Base-by-base conservation (phyloP, 495 filamentous ascomycete species). In the Margaritispora aquatica region DNA sequence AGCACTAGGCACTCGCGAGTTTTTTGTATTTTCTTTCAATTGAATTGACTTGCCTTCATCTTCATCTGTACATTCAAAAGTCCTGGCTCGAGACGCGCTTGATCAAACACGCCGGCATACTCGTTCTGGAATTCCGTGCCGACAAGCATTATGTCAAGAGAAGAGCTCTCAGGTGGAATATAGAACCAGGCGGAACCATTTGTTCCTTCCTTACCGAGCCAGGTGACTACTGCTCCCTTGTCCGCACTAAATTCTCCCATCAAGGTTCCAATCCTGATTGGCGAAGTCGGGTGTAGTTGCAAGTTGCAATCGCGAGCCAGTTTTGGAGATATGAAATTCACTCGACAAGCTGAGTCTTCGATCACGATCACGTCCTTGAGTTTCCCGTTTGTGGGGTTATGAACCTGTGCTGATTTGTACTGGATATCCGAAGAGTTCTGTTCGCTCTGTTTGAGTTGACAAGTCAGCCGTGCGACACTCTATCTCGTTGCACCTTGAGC, bases 31-130 rank as follows among this genome's bases (percentile, higher is more conserved):
- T 7, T n/a, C n/a, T n/a, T n/a, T n/a, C n/a, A n/a, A n/a, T n/a
- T n/a, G n/a, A n/a, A n/a, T n/a, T n/a, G n/a, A n/a, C 29, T 31
- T 55, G 34, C 53, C 36, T 38, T 55, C 53, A 55, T 23, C 46
- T 41, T 2, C 7, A 22, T 27, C 34, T 23, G 19, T 17, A 55
- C 29, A 9, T 21, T 44, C 24, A 55, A 55, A 4, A 55, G 21
- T 2, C n/a, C 31, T 10, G 53, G 31, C 53, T 41, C 31, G 9
- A 24, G 20, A 8, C 4, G 53, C 53, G n/a, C 17, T 44, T 26
- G 17, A 13, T 10, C 26, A 34, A 55, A 55, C 3, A 34, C 53
- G 19, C 46, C 20, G 2, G 53, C 31, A 26, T 55, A 5, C 3
- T 22, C 36, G 11, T 20, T 8, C 4, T 13, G 20, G 53, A 55